These are phyloP conservation scores for Diutina catenulata DNA, from an alignment of 1,139 yeast species.

Conservation along the genomic window DNA sequence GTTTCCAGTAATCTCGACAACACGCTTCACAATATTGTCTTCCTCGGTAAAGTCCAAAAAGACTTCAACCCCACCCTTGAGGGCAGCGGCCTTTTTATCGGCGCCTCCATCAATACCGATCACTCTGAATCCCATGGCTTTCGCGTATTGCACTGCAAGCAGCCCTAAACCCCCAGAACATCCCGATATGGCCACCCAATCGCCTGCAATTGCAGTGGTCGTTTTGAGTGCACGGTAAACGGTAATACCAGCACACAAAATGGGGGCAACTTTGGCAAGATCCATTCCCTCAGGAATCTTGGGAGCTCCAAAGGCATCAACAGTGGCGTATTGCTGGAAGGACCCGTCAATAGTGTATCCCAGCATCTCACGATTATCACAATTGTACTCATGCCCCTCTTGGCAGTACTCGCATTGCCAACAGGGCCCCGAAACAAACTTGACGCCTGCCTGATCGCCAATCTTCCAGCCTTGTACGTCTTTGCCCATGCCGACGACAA, in stretches of 20 bases:
- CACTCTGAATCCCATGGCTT: constrained; percentile 73
- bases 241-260: constrained; percentile 77
- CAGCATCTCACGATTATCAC: constrained; percentile 55
- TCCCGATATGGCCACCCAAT: constrained; percentile 75
- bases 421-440: constrained; percentile 72
- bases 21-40: constrained; percentile 45
- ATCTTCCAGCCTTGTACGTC: constrained; percentile 58
- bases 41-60: constrained; percentile 51
- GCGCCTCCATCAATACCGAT: constrained; percentile 68
- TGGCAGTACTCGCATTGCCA: constrained; percentile 64
- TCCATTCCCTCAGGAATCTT: constrained; percentile 59
- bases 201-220: constrained; percentile 54
- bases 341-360: constrained; percentile 80
- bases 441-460: constrained; percentile 72
- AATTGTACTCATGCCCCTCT: constrained; percentile 56
- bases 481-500: constrained; percentile 63
- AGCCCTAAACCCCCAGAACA: constrained; percentile 84
- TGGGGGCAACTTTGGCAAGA: constrained; percentile 65
- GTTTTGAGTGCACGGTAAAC: constrained; percentile 75
- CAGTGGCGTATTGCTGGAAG: constrained; percentile 77
- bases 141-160: constrained; percentile 70
- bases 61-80: constrained; percentile 55
- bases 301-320: constrained; percentile 82
- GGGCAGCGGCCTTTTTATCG: constrained; percentile 44
- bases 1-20: constrained; percentile 53